phyloP scores from a whole-genome alignment of 129 eudicot genomes.

The Calendula officinalis region DNA sequence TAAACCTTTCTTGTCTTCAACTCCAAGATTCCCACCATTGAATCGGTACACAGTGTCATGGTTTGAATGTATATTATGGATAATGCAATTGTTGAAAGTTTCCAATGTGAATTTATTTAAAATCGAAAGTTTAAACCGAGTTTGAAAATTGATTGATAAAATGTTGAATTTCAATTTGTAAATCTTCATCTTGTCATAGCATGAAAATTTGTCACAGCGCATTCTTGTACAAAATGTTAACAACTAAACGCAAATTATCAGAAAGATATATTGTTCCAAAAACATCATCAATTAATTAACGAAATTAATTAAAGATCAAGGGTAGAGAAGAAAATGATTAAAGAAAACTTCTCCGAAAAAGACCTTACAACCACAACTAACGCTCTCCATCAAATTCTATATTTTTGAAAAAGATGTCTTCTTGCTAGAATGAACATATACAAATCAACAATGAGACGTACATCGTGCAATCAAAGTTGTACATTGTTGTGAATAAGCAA shows the following conservation, averaged over 20 bases:
- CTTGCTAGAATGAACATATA: conserved; percentile 1
- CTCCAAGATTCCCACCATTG: no score
- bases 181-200: not conserved
- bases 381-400: conserved; percentile 28
- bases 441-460: conserved; percentile 1
- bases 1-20: no score
- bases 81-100: no score
- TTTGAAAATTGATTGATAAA: not conserved
- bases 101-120: no score
- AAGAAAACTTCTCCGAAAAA: conserved; percentile 34
- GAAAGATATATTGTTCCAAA: conserved; percentile 9
- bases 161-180: not conserved
- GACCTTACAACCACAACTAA: conserved; percentile 52
- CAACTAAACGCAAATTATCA: not conserved
- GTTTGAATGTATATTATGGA: no score
- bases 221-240: not conserved
- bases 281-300: not conserved
- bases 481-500: conserved; percentile 12
- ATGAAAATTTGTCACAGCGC: not conserved
- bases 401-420: conserved; percentile 9
- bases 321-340: conserved; percentile 27
- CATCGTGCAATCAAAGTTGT: conserved; percentile 19
- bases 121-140: no score
- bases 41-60: no score
- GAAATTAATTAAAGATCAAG: conserved; percentile 15